Evolutionary conservation across 768 basidiomycete genomes (phyloP).

Genomic region (Coprinopsis marcescibilis): DNA sequence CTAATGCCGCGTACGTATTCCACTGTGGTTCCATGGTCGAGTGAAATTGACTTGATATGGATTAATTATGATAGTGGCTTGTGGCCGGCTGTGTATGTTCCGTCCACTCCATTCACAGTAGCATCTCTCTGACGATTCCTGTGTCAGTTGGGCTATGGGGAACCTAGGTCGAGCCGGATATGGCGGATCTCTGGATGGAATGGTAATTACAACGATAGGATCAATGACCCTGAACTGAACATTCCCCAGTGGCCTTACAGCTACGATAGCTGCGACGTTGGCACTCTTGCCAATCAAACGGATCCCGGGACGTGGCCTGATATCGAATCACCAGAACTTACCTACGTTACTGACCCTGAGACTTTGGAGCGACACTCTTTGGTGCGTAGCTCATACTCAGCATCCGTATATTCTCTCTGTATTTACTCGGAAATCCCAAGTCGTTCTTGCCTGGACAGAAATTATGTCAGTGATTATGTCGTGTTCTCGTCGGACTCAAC

Average conservation of each 20-base stretch:
- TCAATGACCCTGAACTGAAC: neutral
- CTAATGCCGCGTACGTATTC: slow-evolving; percentile 18
- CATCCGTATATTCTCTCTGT: neutral
- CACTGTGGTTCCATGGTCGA: neutral
- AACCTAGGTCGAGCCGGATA: slow-evolving; percentile 68
- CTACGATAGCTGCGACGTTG: slow-evolving; percentile 73
- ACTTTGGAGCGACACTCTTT: no score
- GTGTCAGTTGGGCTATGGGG: slow-evolving; percentile 42
- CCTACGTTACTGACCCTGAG: no score
- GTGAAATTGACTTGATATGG: neutral
- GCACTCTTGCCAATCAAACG: slow-evolving; percentile 74
- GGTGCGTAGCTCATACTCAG: no score
- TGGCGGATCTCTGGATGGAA: slow-evolving; percentile 63
- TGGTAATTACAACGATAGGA: slow-evolving; percentile 47
- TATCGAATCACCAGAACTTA: neutral
- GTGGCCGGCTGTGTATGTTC: slow-evolving; percentile 33
- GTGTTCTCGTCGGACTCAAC: neutral
- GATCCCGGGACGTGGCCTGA: slow-evolving; percentile 40
- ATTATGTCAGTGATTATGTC: slow-evolving; percentile 22
- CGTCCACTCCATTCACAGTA: neutral
- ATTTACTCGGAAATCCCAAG: slow-evolving; percentile 17
- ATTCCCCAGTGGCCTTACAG: slow-evolving; percentile 61
- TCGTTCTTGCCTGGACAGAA: slow-evolving; percentile 70
- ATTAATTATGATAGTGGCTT: slow-evolving; percentile 20
- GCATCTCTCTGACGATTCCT: slow-evolving; percentile 8